Evolutionary conservation across 2,329 filamentous ascomycete genomes (phyloP).

Genomic region (Domatiomyces catenatus): DNA sequence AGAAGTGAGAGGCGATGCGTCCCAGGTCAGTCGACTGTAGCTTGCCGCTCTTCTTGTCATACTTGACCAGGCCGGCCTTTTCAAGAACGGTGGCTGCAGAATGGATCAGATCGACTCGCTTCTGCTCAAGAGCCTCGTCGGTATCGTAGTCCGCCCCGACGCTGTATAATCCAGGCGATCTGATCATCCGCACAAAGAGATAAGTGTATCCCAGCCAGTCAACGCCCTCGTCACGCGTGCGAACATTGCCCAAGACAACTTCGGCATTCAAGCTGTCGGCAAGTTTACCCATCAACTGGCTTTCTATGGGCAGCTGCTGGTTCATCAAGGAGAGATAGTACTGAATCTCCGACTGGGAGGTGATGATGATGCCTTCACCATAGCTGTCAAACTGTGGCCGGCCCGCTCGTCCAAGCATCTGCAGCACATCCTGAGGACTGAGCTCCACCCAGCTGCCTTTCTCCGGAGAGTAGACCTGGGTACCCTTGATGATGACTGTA

Average conservation of each 20-base stretch:
- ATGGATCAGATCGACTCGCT: constrained; percentile 92
- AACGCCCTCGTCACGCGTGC: constrained; percentile 86
- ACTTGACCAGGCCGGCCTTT: constrained; percentile 78
- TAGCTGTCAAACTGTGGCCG: constrained; percentile 95
- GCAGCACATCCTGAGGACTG: constrained; percentile 90
- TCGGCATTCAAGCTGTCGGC: constrained; percentile 96
- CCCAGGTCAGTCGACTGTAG: constrained; percentile 87
- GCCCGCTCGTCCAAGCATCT: constrained; percentile 96
- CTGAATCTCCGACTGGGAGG: constrained; percentile 82
- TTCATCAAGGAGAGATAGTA: constrained; percentile 96
- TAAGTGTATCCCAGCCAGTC: constrained; percentile 99
- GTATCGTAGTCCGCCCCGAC: constrained; percentile 92
- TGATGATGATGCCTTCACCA: constrained; percentile 97
- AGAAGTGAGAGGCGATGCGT: constrained; percentile 93
- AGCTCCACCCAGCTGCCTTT: constrained; percentile 98
- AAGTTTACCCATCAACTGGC: constrained; percentile 80
- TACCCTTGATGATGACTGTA: constrained; percentile 97
- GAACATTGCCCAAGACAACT: constrained; percentile 80
- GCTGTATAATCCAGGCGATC: constrained; percentile 85
- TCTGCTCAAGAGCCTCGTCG: constrained; percentile 82
- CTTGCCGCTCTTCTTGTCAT: constrained; percentile 82
- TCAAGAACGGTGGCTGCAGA: constrained; percentile 79
- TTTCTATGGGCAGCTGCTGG: constrained; percentile 93
- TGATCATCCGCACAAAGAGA: constrained; percentile 91
- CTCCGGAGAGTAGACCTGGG: constrained; percentile 92